Base-by-base conservation (phyloP, 1,139 yeast genomes). In the Citeromyces siamensis region DNA sequence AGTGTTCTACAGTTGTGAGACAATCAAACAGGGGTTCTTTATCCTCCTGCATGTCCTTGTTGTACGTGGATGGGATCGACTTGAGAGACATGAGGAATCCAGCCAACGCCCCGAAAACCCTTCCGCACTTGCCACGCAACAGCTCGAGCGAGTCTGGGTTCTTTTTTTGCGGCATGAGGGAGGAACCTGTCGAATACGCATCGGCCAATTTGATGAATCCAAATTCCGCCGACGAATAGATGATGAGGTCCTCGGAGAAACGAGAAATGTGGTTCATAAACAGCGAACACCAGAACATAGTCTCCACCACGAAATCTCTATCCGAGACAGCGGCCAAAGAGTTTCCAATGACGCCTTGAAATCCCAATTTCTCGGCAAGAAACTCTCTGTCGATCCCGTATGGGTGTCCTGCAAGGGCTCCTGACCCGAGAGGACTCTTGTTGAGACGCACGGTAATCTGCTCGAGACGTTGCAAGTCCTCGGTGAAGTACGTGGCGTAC, bases 351-450 rank as follows among this genome's bases (percentile, higher is more conserved):
- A 85, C 85, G 4, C 86, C 77, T 40, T 68, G 62, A 50, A 90
- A 90, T 0, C 88, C 93, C 36, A 90, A 68, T 12, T 75, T 81
- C 37, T 67, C 52, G 18, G 97, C 95, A 46, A 90, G 62, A 52
- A 63, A 86, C 53, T 88, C 95, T 55, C 99, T 74, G 59, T 90
- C 97, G 46, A 90, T 85, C 14, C 97, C 97, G 55, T 88, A 90
- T 35, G 99, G 98, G 56, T 90, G 98, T 38, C 99, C 99, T 12
- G 99, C 98, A 43, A 90, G 70, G 3, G 99, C 99, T 50, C 99
- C 99, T 7, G 90, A 77, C 32, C 99, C 99, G 44, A 90, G 68
- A 32, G 99, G 99, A 33, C 86, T 79, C 47, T 71, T 75, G 57
- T 93, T 93, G 41, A 86, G 77, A 58, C 98, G 76, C 42, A 66